A percentile compares a stretch with the other conserved stretches of the same genome.
Conservation (phyloP, 306 rosid species). For the Dalbergia cultrata region DNA sequence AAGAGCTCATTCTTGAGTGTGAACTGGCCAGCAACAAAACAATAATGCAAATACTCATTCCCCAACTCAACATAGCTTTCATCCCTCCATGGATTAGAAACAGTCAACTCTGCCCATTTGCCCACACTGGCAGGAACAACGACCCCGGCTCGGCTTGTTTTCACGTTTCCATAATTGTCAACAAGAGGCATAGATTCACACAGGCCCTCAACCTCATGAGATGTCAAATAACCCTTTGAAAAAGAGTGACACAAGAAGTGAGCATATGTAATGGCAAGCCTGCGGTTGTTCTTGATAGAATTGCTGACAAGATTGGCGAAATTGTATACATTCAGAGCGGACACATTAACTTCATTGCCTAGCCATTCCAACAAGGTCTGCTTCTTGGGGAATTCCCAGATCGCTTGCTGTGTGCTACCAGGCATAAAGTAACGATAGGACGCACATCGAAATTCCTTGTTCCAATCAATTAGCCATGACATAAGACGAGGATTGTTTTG, state of each 20-base stretch:
- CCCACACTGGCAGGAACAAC: slow-evolving; percentile 76
- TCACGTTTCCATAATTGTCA: slow-evolving; percentile 59
- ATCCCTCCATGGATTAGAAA: slow-evolving; percentile 68
- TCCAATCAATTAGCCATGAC: slow-evolving; percentile 65
- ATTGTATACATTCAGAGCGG: background rate
- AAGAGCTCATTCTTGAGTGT: slow-evolving; percentile 38
- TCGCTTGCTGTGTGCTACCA: slow-evolving; percentile 50
- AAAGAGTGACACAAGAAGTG: slow-evolving; percentile 71
- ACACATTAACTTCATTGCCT: slow-evolving; percentile 29
- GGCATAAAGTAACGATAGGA: slow-evolving; percentile 56
- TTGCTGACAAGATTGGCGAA: background rate
- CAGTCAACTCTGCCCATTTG: slow-evolving; percentile 71
- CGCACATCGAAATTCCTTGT: slow-evolving; percentile 49
- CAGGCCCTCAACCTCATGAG: slow-evolving; percentile 21
- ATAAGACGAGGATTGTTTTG: background rate
- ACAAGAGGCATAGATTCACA: slow-evolving; percentile 66
- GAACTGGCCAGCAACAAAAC: slow-evolving; percentile 50
- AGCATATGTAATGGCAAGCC: slow-evolving; percentile 51
- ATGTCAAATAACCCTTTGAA: slow-evolving; percentile 27
- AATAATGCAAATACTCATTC: slow-evolving; percentile 54
- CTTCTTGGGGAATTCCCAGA: slow-evolving; percentile 26
- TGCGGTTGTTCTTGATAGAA: slow-evolving; percentile 29
- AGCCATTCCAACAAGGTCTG: slow-evolving; percentile 56
- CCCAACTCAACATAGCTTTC: slow-evolving; percentile 66
- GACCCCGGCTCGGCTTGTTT: slow-evolving; percentile 41